Conservation (phyloP, 805 yeast genomes). For the Lachancea fermentati region DNA sequence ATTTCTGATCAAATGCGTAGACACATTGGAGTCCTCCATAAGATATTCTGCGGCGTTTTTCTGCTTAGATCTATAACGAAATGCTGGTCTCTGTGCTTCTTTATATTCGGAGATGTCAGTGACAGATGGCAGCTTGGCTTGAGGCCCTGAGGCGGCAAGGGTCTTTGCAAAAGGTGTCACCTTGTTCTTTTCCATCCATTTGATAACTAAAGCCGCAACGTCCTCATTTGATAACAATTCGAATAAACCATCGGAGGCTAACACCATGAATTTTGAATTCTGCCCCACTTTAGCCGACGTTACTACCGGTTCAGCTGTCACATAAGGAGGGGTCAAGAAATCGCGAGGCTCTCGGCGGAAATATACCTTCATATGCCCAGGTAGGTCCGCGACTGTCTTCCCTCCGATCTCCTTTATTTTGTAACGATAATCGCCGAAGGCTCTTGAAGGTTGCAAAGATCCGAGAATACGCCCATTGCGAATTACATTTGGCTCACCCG, state of each 20-base stretch:
- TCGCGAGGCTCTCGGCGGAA: constrained; percentile 71
- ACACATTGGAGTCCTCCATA: constrained; percentile 79
- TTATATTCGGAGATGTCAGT: constrained; percentile 54
- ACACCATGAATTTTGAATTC: constrained; percentile 72
- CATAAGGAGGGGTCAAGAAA: constrained; percentile 89
- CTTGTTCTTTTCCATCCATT: constrained; percentile 76
- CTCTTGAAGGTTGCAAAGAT: constrained; percentile 88
- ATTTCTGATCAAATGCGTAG: constrained; percentile 90
- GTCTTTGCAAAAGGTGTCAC: constrained; percentile 9
- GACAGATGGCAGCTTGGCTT: constrained; percentile 53
- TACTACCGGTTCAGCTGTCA: constrained; percentile 92
- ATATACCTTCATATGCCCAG: constrained; percentile 73
- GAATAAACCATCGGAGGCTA: constrained; percentile 92
- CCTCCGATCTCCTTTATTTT: constrained; percentile 62
- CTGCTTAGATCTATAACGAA: constrained; percentile 45
- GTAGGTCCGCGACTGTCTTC: constrained; percentile 46
- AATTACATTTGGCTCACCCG: constrained; percentile 79
- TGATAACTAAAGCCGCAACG: constrained; percentile 84
- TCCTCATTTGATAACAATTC: constrained; percentile 91
- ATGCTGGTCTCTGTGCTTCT: constrained; percentile 63
- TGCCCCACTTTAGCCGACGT: constrained; percentile 74
- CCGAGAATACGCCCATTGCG: constrained; percentile 89
- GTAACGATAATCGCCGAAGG: constrained; percentile 95
- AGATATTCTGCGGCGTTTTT: constrained; percentile 37
- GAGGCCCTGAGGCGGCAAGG: constrained; percentile 6